Evolutionary conservation across 371 early-diverging fungal genomes (phyloP).

Genomic region (Basidiobolus meristosporus): DNA sequence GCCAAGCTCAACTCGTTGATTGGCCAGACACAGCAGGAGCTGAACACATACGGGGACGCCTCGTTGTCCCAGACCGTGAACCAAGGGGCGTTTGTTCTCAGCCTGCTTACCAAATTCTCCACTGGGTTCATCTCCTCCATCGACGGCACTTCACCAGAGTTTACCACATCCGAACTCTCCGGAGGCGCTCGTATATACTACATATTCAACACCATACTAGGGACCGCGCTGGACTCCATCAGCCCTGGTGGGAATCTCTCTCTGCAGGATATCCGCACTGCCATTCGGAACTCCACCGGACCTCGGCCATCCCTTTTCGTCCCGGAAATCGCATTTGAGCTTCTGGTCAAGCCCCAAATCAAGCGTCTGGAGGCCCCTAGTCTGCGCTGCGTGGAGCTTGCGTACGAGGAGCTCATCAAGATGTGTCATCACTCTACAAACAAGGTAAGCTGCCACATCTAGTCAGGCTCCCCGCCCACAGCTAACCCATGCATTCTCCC

Average conservation of each 20-base stretch:
- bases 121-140: slow-evolving; percentile 60
- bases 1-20: slow-evolving; percentile 57
- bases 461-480: no score
- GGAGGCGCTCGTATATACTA: slow-evolving; percentile 84
- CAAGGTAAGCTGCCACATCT: no score
- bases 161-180: slow-evolving; percentile 78
- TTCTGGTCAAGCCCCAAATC: slow-evolving; percentile 69
- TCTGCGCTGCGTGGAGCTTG: slow-evolving; percentile 65
- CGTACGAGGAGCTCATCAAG: slow-evolving; percentile 71
- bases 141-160: slow-evolving; percentile 63
- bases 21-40: slow-evolving; percentile 60
- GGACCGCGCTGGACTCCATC: slow-evolving; percentile 53
- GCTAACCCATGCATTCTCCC: no score
- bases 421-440: slow-evolving; percentile 65
- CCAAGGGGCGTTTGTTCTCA: slow-evolving; percentile 45
- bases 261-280: slow-evolving; percentile 70
- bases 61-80: slow-evolving; percentile 27
- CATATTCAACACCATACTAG: slow-evolving; percentile 73
- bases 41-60: slow-evolving; percentile 49
- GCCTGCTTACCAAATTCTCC: slow-evolving; percentile 61
- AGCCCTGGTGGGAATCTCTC: slow-evolving; percentile 54
- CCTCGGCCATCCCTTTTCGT: slow-evolving; percentile 74
- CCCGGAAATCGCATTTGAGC: slow-evolving; percentile 77
- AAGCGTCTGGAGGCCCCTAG: slow-evolving; percentile 62
- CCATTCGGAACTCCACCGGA: slow-evolving; percentile 80